Evolutionary conservation across 2,329 filamentous ascomycete genomes (phyloP).

Genomic region (Diaporthe destruens): DNA sequence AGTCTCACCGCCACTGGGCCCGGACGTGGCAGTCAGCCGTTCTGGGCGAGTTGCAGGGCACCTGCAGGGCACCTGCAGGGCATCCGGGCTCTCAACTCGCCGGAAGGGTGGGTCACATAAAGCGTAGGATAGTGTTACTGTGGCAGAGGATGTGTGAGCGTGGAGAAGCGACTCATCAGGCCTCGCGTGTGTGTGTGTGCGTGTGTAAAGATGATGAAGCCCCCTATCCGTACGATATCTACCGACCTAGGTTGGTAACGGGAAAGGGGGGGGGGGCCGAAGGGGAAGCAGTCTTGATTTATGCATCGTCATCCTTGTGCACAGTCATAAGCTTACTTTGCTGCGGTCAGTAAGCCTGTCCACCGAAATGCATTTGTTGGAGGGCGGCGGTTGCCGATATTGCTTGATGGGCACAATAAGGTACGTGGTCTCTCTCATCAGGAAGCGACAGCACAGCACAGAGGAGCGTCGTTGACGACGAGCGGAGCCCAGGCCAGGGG

Average conservation of each 20-base stretch:
- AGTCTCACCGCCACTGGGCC: slow-evolving; percentile 39
- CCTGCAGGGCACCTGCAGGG: slow-evolving; percentile 38
- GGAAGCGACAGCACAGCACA: neutral
- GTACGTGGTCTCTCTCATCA: neutral
- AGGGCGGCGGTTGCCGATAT: slow-evolving; percentile 22
- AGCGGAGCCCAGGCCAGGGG: neutral
- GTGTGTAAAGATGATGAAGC: neutral
- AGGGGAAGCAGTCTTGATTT: neutral
- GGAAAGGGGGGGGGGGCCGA: neutral
- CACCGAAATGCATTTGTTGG: neutral
- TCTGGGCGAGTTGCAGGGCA: slow-evolving; percentile 38
- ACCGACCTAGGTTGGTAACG: neutral
- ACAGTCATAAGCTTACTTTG: slow-evolving; percentile 20
- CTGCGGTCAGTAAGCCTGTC: slow-evolving; percentile 14
- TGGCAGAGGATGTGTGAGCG: neutral
- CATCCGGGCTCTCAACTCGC: slow-evolving; percentile 8
- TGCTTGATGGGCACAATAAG: neutral
- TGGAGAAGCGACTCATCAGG: slow-evolving; percentile 11
- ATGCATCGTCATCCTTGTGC: slow-evolving; percentile 23
- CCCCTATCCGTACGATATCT: neutral
- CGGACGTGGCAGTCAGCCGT: slow-evolving; percentile 2
- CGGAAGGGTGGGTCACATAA: neutral
- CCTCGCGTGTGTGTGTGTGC: too few species aligned
- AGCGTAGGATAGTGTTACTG: neutral
- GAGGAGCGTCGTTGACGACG: neutral